phyloP scores from a whole-genome alignment of 2,329 filamentous ascomycete genomes.

The Penicillium verrucosum region DNA sequence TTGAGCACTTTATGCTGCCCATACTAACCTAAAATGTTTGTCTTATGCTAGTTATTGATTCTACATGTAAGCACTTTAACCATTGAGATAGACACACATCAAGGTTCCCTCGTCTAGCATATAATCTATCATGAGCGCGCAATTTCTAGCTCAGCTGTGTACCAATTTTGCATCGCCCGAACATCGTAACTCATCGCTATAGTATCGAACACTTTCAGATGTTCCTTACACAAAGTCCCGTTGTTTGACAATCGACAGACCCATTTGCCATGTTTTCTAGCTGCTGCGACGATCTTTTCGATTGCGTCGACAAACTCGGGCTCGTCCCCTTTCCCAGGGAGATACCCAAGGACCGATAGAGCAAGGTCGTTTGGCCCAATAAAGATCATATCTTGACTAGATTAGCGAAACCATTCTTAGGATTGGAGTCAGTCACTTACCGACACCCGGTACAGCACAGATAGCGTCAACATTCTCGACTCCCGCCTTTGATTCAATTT shows the following conservation, averaged over 20 bases:
- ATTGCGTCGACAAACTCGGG: slow-evolving; percentile 60
- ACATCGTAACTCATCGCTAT: slow-evolving; percentile 47
- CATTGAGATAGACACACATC: no score
- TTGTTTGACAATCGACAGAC: slow-evolving; percentile 53
- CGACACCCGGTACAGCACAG: slow-evolving; percentile 38
- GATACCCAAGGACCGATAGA: slow-evolving; percentile 56
- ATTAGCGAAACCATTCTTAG: background rate
- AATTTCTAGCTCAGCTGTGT: slow-evolving; percentile 39
- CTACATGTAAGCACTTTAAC: no score
- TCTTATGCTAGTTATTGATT: background rate
- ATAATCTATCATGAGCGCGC: slow-evolving; percentile 26
- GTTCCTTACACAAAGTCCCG: slow-evolving; percentile 41
- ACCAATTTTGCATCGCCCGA: slow-evolving; percentile 51
- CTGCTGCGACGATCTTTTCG: slow-evolving; percentile 55
- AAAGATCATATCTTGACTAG: slow-evolving; percentile 27
- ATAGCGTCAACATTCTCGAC: slow-evolving; percentile 43
- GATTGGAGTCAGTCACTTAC: slow-evolving; percentile 1
- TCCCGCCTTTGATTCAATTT: slow-evolving; percentile 40
- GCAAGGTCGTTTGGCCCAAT: slow-evolving; percentile 37
- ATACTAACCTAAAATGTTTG: no score
- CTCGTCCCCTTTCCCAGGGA: slow-evolving; percentile 52
- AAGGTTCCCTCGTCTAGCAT: no score
- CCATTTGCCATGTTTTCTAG: slow-evolving; percentile 62
- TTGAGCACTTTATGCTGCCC: no score
- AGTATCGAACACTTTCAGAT: slow-evolving; percentile 40